Percentiles rank a stretch among this genome's conserved stretches.
Evolutionary conservation across 2,329 filamentous ascomycete species (phyloP).

Genomic region (Ophiostoma quercus): DNA sequence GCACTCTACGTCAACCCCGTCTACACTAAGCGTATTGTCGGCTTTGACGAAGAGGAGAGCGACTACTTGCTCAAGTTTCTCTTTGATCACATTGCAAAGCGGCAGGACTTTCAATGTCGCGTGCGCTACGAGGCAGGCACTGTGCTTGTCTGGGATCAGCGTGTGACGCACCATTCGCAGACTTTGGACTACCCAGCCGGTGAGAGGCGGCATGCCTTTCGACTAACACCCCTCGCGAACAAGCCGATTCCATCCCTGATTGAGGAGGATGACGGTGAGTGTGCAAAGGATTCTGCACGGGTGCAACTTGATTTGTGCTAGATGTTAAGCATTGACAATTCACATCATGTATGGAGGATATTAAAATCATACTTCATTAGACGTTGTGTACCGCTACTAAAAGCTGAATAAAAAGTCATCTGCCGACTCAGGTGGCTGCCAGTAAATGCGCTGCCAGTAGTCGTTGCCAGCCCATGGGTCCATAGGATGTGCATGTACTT

Average conservation of each 20-base stretch:
- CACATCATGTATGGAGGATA: background rate
- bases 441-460: conserved; percentile 20
- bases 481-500: conserved; percentile 5
- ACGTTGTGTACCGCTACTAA: background rate
- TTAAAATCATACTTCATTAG: background rate
- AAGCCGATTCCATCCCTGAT: background rate
- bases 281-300: background rate
- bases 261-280: background rate
- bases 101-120: too few relatives aligned
- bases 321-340: background rate
- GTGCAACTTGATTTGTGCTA: background rate
- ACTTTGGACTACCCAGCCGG: background rate
- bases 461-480: background rate
- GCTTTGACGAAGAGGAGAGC: too few relatives aligned
- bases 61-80: too few relatives aligned
- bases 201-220: background rate
- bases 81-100: too few relatives aligned
- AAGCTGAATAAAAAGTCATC: conserved; percentile 17
- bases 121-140: too few relatives aligned
- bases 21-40: too few relatives aligned
- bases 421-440: conserved; percentile 18
- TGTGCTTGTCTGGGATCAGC: background rate
- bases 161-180: background rate
- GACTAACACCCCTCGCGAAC: background rate
- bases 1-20: too few relatives aligned